Evolutionary conservation across 208 protist genomes (phyloP).

Genomic region (Endotrypanum monterogeii): DNA sequence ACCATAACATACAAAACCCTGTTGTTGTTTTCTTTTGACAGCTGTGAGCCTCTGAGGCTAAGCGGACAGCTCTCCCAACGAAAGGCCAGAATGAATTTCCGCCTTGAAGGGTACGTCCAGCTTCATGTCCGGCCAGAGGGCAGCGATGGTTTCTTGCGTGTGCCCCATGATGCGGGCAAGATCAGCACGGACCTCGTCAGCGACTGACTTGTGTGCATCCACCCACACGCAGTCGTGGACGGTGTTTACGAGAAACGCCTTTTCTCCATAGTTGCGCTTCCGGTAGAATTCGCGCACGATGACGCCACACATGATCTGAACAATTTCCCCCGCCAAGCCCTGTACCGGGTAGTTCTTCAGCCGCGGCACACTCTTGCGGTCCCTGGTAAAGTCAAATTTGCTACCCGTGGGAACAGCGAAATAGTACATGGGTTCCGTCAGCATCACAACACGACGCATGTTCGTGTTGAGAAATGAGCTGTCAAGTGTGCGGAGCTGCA

Average conservation of each 20-base stretch:
- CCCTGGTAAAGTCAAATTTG: constrained; percentile 89
- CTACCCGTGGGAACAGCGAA: constrained; percentile 87
- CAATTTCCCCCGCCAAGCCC: constrained; percentile 88
- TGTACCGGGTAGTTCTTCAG: constrained; percentile 94
- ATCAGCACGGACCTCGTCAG: constrained; percentile 74
- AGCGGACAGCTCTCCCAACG: constrained; percentile 63
- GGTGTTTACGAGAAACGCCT: constrained; percentile 90
- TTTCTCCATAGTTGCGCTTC: constrained; percentile 72
- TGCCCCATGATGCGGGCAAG: constrained; percentile 69
- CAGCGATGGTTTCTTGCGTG: constrained; percentile 71
- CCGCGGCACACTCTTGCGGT: constrained; percentile 74
- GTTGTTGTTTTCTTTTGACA: too few species aligned
- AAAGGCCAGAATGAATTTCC: constrained; percentile 73
- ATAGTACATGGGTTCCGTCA: constrained; percentile 85
- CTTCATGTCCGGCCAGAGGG: constrained; percentile 84
- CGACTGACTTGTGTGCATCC: constrained; percentile 81
- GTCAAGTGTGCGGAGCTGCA: constrained; percentile 79
- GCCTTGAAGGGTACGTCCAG: constrained; percentile 88
- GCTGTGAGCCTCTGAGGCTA: not conserved
- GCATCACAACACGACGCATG: constrained; percentile 71
- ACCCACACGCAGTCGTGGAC: constrained; percentile 94
- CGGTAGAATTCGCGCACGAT: constrained; percentile 83
- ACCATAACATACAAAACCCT: not conserved
- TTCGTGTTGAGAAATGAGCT: constrained; percentile 54
- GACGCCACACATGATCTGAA: constrained; percentile 90